phyloP scores from a whole-genome alignment of 164 flowering plant genomes.

The Magnolia sinica region DNA sequence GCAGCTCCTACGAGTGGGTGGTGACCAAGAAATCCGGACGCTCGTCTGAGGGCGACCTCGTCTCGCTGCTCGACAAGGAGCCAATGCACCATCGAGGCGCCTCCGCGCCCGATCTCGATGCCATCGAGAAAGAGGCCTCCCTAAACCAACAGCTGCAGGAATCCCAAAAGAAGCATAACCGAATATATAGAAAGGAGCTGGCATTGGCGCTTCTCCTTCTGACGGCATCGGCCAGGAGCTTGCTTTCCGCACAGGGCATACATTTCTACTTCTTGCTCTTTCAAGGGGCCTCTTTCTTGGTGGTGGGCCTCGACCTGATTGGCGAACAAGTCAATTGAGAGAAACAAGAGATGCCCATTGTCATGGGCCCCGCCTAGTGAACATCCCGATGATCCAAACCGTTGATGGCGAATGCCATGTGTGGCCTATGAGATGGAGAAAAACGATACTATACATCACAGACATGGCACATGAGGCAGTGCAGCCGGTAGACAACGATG shows the following conservation, averaged over 20 bases:
- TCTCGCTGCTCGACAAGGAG: slow-evolving; percentile 50
- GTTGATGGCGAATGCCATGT: neutral
- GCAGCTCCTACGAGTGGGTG: slow-evolving; percentile 98
- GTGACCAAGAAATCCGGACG: slow-evolving; percentile 98
- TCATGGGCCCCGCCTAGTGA: too few species aligned
- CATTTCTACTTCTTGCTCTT: slow-evolving; percentile 97
- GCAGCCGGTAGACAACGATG: neutral
- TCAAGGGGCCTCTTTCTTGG: slow-evolving; percentile 86
- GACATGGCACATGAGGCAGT: slow-evolving; percentile 2
- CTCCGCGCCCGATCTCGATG: slow-evolving; percentile 55
- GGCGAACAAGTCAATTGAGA: slow-evolving; percentile 85
- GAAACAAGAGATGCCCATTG: neutral
- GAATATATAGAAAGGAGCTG: slow-evolving; percentile 84
- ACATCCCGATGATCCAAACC: too few species aligned
- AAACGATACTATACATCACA: neutral
- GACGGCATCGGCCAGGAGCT: slow-evolving; percentile 89
- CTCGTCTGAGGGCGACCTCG: slow-evolving; percentile 90
- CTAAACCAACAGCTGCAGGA: slow-evolving; percentile 23
- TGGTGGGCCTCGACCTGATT: slow-evolving; percentile 92
- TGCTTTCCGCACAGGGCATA: slow-evolving; percentile 92
- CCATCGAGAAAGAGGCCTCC: slow-evolving; percentile 41
- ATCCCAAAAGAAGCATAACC: slow-evolving; percentile 75
- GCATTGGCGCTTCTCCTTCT: slow-evolving; percentile 84
- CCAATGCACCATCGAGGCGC: slow-evolving; percentile 44
- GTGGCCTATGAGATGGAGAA: neutral